Evolutionary conservation across 106 monocot species (phyloP), one percentile per base, ranked within the genome.

Genomic region (Alisma plantagoaquatica): DNA sequence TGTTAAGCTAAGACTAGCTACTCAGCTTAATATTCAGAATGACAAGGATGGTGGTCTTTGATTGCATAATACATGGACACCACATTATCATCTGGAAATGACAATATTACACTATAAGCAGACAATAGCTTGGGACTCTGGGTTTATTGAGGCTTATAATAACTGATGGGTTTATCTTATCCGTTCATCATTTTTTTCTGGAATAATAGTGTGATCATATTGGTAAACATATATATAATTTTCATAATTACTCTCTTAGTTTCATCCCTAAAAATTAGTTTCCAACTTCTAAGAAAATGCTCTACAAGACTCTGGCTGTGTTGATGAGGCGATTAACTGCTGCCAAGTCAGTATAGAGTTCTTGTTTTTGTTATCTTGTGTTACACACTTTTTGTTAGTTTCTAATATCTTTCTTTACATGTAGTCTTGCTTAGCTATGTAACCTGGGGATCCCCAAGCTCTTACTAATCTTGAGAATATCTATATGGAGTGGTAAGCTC

Each of bases 201-300:
- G n/a, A n/a, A n/a, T n/a, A n/a, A n/a, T n/a, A n/a, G n/a, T n/a
- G n/a, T n/a, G n/a, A n/a, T n/a, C n/a, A n/a, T n/a, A n/a, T n/a
- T n/a, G n/a, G n/a, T n/a, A n/a, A n/a, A n/a, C n/a, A n/a, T n/a
- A n/a, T n/a, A n/a, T n/a, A n/a, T n/a, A n/a, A n/a, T n/a, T n/a
- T n/a, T n/a, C n/a, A n/a, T n/a, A n/a, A n/a, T n/a, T n/a, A n/a
- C n/a, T n/a, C n/a, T n/a, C n/a, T n/a, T n/a, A n/a, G n/a, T n/a
- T n/a, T n/a, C n/a, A n/a, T n/a, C n/a, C n/a, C n/a, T n/a, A n/a
- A n/a, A n/a, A n/a, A n/a, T n/a, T n/a, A n/a, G n/a, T n/a, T n/a
- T n/a, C n/a, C n/a, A n/a, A n/a, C n/a, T n/a, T n/a, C n/a, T n/a
- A 92, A 88, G 94, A 88, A 33, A 94, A 94, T 84, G 94, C 94